Conservation (phyloP, 495 filamentous ascomycete genomes). For the Letharia lupina region DNA sequence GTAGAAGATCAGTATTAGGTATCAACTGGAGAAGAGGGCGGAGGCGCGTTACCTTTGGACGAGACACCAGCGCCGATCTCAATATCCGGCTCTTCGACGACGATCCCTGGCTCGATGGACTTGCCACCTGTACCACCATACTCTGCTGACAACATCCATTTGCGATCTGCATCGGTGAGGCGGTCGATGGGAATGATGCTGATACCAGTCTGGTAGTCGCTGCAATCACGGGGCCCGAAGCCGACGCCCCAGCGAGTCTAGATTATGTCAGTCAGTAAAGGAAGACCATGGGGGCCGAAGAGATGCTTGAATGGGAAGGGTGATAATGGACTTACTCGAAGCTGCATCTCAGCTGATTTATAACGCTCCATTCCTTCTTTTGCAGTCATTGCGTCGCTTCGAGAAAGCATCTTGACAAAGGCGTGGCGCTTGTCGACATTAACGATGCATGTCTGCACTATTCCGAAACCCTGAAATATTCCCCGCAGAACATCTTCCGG, state of each 20-base stretch:
- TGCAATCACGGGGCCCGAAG: slow-evolving; percentile 94
- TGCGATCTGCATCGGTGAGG: slow-evolving; percentile 89
- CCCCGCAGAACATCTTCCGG: slow-evolving; percentile 71
- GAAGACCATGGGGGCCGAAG: neutral
- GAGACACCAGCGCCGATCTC: slow-evolving; percentile 96
- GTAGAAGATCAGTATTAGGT: slow-evolving; percentile 2
- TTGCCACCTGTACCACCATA: slow-evolving; percentile 87
- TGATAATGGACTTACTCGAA: slow-evolving; percentile 53
- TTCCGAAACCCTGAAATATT: slow-evolving; percentile 70
- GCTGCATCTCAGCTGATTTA: slow-evolving; percentile 60
- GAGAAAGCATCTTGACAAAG: slow-evolving; percentile 96
- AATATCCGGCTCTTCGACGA: slow-evolving; percentile 95
- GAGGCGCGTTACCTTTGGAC: slow-evolving; percentile 57
- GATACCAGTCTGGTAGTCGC: slow-evolving; percentile 85
- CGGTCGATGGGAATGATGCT: slow-evolving; percentile 88
- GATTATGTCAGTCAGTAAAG: slow-evolving; percentile 26
- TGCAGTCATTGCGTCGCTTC: slow-evolving; percentile 71
- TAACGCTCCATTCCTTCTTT: slow-evolving; percentile 86
- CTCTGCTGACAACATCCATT: slow-evolving; percentile 94
- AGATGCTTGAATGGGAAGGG: neutral
- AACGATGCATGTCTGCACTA: slow-evolving; percentile 94
- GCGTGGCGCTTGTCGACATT: slow-evolving; percentile 96
- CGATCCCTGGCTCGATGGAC: slow-evolving; percentile 70
- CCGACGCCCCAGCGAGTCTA: slow-evolving; percentile 96
- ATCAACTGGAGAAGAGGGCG: neutral